Evolutionary conservation across 2,329 filamentous ascomycete species (phyloP), one percentile per base, ranked within the genome.

Genomic region (Bertia moriformis): DNA sequence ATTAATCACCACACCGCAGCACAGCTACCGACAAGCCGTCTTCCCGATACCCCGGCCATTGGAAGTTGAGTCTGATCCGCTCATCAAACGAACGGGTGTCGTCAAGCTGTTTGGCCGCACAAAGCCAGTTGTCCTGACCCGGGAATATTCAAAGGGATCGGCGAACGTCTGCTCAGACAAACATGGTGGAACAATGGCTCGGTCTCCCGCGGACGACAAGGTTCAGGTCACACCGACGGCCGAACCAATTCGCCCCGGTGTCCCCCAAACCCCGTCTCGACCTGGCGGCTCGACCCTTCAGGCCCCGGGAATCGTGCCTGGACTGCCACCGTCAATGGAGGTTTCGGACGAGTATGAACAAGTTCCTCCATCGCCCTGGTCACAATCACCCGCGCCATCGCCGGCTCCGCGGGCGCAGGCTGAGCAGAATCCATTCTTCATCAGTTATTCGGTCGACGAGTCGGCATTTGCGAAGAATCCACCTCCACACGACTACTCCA

Each of bases 321-420:
- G 38, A 17, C 20, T 33, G 44, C n/a, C n/a, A n/a, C 24, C 24
- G 32, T 44, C 42, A 14, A 49, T 51, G 51, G 41, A 56, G 51
- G 43, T 56, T 14, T 78, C 73, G 45, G 73, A 78, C 48, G 74
- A 79, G 46, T 78, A 76, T 45, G 74, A 79, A 49, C 74, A 79
- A 51, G 61, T 67, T 40, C 73, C 73, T 4, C 65, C 65, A 14
- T 78, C 73, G 7, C 73, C 73, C 12, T 79, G 74, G 74, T 71
- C 73, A 17, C 73, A 78, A 47, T 78, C 73, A 7, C 74, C 74
- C 4, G 73, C 72, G 5, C 73, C 74, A 7, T 79, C 74, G 2
- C 74, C 74, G 5, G 74, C 74, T 2, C 71, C 76, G 32, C 67
- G 73, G 41, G 58, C 66, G 19, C 69, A 78, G 46, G 65, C 70